Evolutionary conservation across 352 stramenopile species (phyloP).

Genomic region (Pythium coloratum): DNA sequence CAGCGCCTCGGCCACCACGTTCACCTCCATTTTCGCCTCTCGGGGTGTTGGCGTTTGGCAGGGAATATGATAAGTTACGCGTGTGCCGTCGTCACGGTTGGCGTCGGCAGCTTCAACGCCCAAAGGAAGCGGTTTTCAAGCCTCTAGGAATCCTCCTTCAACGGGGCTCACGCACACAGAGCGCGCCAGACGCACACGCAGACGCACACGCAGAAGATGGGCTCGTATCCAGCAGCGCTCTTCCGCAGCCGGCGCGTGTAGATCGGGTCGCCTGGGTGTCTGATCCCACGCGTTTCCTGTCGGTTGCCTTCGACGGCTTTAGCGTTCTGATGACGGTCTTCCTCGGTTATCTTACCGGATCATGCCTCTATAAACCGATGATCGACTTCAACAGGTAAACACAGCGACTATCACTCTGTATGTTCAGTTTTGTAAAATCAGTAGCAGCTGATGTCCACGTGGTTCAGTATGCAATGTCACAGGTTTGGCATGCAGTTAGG

Average conservation of each 20-base stretch:
- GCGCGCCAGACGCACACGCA: background rate
- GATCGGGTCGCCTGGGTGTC: background rate
- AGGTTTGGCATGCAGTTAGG: slow-evolving; percentile 11
- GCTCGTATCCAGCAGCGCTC: background rate
- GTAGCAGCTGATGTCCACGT: background rate
- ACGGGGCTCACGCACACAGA: background rate
- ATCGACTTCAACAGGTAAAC: slow-evolving; percentile 13
- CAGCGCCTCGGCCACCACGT: slow-evolving; percentile 58
- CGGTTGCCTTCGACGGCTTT: background rate
- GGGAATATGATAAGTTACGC: background rate
- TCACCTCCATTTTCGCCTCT: slow-evolving; percentile 41
- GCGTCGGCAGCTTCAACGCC: background rate
- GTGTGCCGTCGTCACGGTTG: background rate
- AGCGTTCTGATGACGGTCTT: background rate
- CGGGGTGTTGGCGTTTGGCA: background rate
- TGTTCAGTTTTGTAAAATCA: background rate
- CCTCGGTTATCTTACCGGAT: slow-evolving; percentile 16
- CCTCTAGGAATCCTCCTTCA: background rate
- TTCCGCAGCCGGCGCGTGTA: background rate
- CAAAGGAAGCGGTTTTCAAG: background rate
- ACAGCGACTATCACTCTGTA: slow-evolving; percentile 20
- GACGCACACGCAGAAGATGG: background rate
- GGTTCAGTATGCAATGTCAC: slow-evolving; percentile 1
- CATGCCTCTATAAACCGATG: slow-evolving; percentile 1
- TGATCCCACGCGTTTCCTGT: slow-evolving; percentile 5